phyloP scores from a whole-genome alignment of 345 rosid genomes.

The Erucastrum elatum region DNA sequence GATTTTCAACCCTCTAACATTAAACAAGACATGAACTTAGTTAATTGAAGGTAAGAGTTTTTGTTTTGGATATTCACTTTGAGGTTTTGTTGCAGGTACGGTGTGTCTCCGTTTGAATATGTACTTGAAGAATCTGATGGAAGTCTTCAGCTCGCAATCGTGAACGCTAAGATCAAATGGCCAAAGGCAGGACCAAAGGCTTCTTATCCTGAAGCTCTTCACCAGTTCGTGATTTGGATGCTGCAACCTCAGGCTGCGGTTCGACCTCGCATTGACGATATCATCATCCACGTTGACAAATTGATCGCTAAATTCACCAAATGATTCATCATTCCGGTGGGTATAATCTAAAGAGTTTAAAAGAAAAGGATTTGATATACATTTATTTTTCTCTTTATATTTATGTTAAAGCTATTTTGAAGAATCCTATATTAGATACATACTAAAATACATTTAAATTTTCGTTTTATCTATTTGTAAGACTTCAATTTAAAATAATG shows the following conservation, averaged over 20 bases:
- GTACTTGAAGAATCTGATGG: slow-evolving; percentile 98
- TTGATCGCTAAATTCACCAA: slow-evolving; percentile 74
- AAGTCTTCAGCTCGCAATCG: slow-evolving; percentile 85
- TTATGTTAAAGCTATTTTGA: slow-evolving; percentile 19
- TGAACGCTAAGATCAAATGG: slow-evolving; percentile 98
- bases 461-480: neutral
- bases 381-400: neutral
- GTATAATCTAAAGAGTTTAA: neutral
- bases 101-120: slow-evolving; percentile 93
- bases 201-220: slow-evolving; percentile 83
- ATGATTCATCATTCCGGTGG: slow-evolving; percentile 29
- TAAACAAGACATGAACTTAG: neutral
- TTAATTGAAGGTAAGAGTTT: neutral
- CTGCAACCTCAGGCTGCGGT: slow-evolving; percentile 89
- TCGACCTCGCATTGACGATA: slow-evolving; percentile 83
- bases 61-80: neutral
- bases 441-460: neutral
- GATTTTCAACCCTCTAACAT: neutral
- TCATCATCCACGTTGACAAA: slow-evolving; percentile 91
- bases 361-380: slow-evolving; percentile 14
- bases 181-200: slow-evolving; percentile 77
- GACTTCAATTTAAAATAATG: neutral
- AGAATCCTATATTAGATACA: slow-evolving; percentile 17
- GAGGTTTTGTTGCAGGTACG: slow-evolving; percentile 56
- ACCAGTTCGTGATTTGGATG: slow-evolving; percentile 96